Evolutionary conservation across 352 stramenopile genomes (phyloP), one percentile per base, ranked within the genome.

Genomic region (Saprolegnia parasitica): DNA sequence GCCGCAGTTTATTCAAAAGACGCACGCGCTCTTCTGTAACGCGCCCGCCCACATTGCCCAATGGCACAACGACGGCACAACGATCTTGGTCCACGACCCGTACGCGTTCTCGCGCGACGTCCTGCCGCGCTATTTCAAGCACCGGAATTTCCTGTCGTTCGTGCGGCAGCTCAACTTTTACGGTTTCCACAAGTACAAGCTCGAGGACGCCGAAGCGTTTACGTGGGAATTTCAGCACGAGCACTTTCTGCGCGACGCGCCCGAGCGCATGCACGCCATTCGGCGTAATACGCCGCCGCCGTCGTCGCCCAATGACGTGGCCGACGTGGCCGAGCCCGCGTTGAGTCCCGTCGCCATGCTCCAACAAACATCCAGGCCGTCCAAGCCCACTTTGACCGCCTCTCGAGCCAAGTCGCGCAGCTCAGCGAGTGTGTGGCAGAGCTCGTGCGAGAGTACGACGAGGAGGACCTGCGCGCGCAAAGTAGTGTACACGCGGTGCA

Each of bases 201-300:
- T 71, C 37, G 76, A 67, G 13, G 37, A 56, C 10, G 15, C 60
- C 21, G 21, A 67, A 45, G 60, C 24, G 46, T 55, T 29, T 45
- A 24, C 24, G 82, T 96, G 87, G 88, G 86, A 96, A 76, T 97
- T 97, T 68, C 90, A 93, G 72, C 89, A 97, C 71, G 83, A 92
- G 23, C 88, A 94, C 71, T 97, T 97, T 67, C 64, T 93, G 47
- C 81, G 82, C 46, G 86, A 86, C 15, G 84, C 86, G 23, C 80
- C 90, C 58, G 80, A 93, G 56, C 80, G 95, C 32, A 90, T 97
- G 77, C 75, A 79, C 4, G 81, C 93, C 71, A 97, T 97, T 68
- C 82, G 83, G 21, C 81, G 86, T 35, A 95, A 95, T 70, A 93
- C 86, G 35, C 35, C 52, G 13, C 24, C 35, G 35, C 52, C 52